These are phyloP conservation scores for Aspergillus tanneri DNA, from an alignment of 2,329 filamentous ascomycete species.

Conservation along the genomic window DNA sequence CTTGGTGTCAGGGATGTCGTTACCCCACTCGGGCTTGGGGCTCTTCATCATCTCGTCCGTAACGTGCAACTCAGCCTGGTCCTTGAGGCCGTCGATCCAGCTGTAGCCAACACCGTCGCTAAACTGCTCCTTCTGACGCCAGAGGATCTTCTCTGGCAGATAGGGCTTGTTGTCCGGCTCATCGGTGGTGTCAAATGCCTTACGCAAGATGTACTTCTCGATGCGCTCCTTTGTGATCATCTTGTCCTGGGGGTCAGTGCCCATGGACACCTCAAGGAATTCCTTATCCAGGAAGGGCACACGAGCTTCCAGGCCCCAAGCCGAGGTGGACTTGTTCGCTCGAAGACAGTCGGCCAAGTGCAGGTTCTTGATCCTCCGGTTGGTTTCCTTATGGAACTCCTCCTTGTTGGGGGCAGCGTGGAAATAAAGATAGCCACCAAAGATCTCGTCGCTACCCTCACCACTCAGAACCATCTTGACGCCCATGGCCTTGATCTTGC, in stretches of 20 bases:
- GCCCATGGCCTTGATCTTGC: conserved; percentile 99
- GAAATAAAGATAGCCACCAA: conserved; percentile 98
- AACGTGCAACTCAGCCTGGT: conserved; percentile 83
- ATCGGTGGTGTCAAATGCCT: conserved; percentile 91
- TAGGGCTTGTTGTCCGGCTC: conserved; percentile 79
- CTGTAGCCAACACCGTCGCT: conserved; percentile 97
- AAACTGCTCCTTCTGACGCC: conserved; percentile 99
- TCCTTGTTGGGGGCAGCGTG: conserved; percentile 87
- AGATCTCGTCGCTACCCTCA: conserved; percentile 97
- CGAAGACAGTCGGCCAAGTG: conserved; percentile 94
- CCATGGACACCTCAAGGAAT: conserved; percentile 92
- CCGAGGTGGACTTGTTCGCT: conserved; percentile 98
- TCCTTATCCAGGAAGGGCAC: conserved; percentile 97
- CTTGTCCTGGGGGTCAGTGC: conserved; percentile 91
- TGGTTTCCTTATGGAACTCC: conserved; percentile 93
- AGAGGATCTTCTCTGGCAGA: conserved; percentile 93
- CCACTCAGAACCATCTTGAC: conserved; percentile 99
- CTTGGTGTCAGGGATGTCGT: conserved; percentile 91
- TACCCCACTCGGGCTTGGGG: conserved; percentile 94
- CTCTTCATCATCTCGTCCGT: conserved; percentile 98
- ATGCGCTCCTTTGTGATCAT: conserved; percentile 87
- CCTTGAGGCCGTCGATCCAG: conserved; percentile 97
- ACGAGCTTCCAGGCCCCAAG: conserved; percentile 96
- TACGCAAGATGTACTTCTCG: conserved; percentile 97
- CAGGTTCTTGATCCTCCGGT: conserved; percentile 92